Evolutionary conservation across 2,329 filamentous ascomycete genomes (phyloP).

Genomic region (Teratosphaeria zuluensis): DNA sequence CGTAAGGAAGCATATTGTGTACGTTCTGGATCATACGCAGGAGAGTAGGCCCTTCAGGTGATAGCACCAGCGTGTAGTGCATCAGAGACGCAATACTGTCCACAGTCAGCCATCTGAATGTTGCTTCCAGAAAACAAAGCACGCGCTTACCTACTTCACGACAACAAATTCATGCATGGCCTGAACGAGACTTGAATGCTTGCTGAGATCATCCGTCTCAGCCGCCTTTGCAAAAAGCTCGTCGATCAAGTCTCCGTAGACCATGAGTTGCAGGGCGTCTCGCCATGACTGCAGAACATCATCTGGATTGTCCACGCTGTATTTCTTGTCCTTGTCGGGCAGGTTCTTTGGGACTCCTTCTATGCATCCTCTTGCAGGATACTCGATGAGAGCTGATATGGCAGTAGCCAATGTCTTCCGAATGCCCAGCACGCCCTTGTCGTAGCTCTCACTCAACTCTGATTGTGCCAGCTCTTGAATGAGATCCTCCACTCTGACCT

Average conservation of each 20-base stretch:
- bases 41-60: conserved; percentile 65
- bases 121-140: background rate
- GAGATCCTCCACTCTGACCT: conserved; percentile 49
- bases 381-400: conserved; percentile 59
- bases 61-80: conserved; percentile 63
- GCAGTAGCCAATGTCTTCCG: conserved; percentile 67
- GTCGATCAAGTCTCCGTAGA: conserved; percentile 60
- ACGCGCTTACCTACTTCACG: conserved; percentile 48
- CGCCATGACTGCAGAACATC: conserved; percentile 58
- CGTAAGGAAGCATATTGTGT: conserved; percentile 62
- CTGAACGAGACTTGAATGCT: conserved; percentile 52
- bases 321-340: conserved; percentile 30
- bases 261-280: conserved; percentile 53
- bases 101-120: conserved; percentile 3
- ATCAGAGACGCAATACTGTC: conserved; percentile 60
- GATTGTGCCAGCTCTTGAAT: conserved; percentile 54
- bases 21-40: conserved; percentile 61
- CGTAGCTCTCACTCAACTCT: conserved; percentile 70
- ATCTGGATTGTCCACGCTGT: conserved; percentile 49
- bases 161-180: conserved; percentile 59
- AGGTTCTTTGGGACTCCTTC: conserved; percentile 46
- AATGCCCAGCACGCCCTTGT: conserved; percentile 65
- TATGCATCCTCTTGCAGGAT: conserved; percentile 55
- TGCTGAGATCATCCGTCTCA: conserved; percentile 52
- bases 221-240: conserved; percentile 53